phyloP scores from a whole-genome alignment of 495 filamentous ascomycete species.

The Astrothelium subdiscretum region DNA sequence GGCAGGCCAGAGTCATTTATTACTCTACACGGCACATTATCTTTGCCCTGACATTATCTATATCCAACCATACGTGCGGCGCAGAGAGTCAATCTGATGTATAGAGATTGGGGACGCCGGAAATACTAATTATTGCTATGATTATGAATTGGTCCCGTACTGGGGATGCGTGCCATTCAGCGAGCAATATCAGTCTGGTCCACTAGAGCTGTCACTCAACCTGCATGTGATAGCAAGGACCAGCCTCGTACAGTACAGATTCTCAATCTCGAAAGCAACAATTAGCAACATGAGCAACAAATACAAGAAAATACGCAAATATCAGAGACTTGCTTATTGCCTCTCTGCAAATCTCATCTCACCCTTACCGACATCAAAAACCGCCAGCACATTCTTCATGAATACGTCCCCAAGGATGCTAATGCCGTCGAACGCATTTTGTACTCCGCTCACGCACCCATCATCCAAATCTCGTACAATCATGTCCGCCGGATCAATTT shows the following conservation, averaged over 20 bases:
- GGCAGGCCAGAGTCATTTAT: neutral
- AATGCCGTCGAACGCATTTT: slow-evolving; percentile 11
- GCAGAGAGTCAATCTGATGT: too few relatives aligned
- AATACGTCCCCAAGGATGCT: slow-evolving; percentile 50
- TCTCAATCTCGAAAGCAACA: neutral
- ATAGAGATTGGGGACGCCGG: too few relatives aligned
- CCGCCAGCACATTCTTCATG: slow-evolving; percentile 50
- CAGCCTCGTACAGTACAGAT: neutral
- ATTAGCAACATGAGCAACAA: neutral
- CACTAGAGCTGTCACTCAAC: neutral
- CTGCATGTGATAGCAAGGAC: neutral
- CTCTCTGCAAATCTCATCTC: slow-evolving; percentile 38
- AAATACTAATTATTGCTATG: too few relatives aligned
- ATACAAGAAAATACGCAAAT: neutral
- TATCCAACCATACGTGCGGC: too few relatives aligned
- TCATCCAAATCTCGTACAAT: slow-evolving; percentile 29
- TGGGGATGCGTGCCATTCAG: too few relatives aligned
- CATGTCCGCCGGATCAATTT: slow-evolving; percentile 44
- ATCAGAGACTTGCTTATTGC: neutral
- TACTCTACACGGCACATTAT: too few relatives aligned
- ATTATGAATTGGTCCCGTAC: too few relatives aligned
- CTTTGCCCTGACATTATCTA: too few relatives aligned
- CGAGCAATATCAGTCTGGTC: neutral
- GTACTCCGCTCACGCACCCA: slow-evolving; percentile 16
- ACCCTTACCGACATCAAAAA: slow-evolving; percentile 48